Base-by-base conservation (phyloP, 2,329 filamentous ascomycete genomes). In the Cytospora piceae region DNA sequence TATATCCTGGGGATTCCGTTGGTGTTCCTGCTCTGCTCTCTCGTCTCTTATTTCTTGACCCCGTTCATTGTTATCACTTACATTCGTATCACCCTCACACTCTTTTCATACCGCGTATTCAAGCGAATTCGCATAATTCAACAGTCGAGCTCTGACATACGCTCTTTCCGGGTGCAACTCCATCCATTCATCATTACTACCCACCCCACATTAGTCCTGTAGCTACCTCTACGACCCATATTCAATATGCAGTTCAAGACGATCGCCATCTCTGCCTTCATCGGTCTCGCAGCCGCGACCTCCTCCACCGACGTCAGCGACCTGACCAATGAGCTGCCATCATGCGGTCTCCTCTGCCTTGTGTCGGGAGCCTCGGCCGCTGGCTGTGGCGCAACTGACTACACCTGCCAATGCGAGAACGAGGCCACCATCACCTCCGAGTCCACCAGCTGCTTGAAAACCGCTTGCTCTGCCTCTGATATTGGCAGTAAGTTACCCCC, bases 231-330 rank as follows among this genome's bases (percentile, higher is more conserved):
- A 59, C 58, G 37, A 58, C 55, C 58, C 53, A 59, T 27, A 54
- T 22, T 20, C 60, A 64, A 66, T 17, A 68, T 68, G 67, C 67
- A 68, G 58, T 67, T 67, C 67, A 68, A 52, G 60, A 53, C 53
- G 31, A 61, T 67, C 54, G 58, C 55, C 49, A 64, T 68, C 53
- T 66, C 64, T 27, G 34, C 54, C 54, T 24, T 64, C 39, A 8
- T 66, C 64, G 54, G 64, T 64, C 57, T 68, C 56, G 67, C 55
- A 37, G 57, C 58, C 31, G 56, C 67, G 46, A 57, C 65, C 27
- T 64, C 61, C 39, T 58, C 55, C 1, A 58, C 58, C 39, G 59
- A 67, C 24, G 49, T 61, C 27, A 49, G 57, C 34, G 58, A 52
- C 17, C 58, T 68, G 51, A 56, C 52, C 22, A 37, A 64, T 39